phyloP scores from a whole-genome alignment of 805 yeast genomes.

The Metschnikowia anglica region DNA sequence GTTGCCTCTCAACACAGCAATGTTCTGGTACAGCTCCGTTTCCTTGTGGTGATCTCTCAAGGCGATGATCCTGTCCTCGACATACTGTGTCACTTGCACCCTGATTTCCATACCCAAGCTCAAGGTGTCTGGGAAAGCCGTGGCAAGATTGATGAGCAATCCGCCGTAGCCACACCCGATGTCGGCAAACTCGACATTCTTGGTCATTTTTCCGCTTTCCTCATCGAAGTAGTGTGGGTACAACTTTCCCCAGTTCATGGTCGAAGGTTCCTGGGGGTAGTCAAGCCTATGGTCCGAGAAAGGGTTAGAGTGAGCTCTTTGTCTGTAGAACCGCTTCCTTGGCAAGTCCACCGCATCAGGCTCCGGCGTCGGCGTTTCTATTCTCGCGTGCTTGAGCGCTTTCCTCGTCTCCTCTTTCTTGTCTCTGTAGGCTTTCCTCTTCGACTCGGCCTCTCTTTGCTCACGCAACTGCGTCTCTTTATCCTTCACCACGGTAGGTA shows the following conservation, averaged over 20 bases:
- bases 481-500: slow-evolving; percentile 13
- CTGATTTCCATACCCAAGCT: slow-evolving; percentile 96
- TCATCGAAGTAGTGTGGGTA: slow-evolving; percentile 62
- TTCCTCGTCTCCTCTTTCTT: slow-evolving; percentile 45
- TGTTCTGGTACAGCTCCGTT: slow-evolving; percentile 64
- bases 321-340: slow-evolving; percentile 84
- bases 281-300: slow-evolving; percentile 92
- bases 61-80: slow-evolving; percentile 92
- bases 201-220: slow-evolving; percentile 41
- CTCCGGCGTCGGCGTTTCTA: slow-evolving; percentile 34
- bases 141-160: slow-evolving; percentile 72
- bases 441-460: slow-evolving; percentile 25
- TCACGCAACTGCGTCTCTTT: slow-evolving; percentile 22
- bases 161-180: slow-evolving; percentile 99
- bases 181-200: slow-evolving; percentile 83
- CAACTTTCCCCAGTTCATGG: slow-evolving; percentile 82
- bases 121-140: slow-evolving; percentile 68
- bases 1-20: slow-evolving; percentile 88
- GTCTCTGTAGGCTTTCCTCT: slow-evolving; percentile 51
- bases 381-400: slow-evolving; percentile 45
- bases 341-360: slow-evolving; percentile 56
- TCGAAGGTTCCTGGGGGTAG: slow-evolving; percentile 76
- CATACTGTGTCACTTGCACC: slow-evolving; percentile 96
- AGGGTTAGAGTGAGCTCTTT: slow-evolving; percentile 97
- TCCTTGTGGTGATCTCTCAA: slow-evolving; percentile 56